Base-by-base conservation (phyloP, 495 filamentous ascomycete genomes). In the Penicillium pulvis region DNA sequence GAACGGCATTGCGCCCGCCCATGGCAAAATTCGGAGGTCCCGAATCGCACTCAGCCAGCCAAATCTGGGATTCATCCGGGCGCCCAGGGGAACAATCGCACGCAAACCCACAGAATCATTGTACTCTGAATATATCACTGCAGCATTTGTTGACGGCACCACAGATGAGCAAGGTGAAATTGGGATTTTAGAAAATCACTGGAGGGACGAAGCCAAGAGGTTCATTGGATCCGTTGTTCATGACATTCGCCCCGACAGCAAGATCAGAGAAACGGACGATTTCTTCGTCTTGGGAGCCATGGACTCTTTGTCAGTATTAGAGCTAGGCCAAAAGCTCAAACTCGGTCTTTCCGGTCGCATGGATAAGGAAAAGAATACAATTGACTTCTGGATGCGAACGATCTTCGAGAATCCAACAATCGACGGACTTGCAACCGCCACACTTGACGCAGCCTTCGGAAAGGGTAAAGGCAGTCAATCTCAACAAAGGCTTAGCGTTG, bases 1-100 rank as follows among this genome's bases (percentile, higher is more conserved):
- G 11, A 71, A 69, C 47, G 23, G 46, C 10, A 59, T 52, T 36
- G 60, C 61, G 10, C 64, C 64, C 26, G 53, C 49, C 30, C 54
- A 67, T 49, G 63, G 64, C 58, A 64, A 64, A 28, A 58, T 71
- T 48, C 46, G 61, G 5, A 57, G 61, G 16, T 59, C 56, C 10
- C 51, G 61, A 31, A 63, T 63, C 33, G 17, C 57, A n/a, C 55
- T 62, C 26, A 58, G 60, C n/a, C 55, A 62, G 16, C 60, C 60
- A 0, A 62, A 62, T 20, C 36, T 62, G 3, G 55, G 55, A 14
- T 62, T 63, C 26, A 56, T 63, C 41, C 24, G 53, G 28, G 24
- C 61, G n/a, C 57, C 61, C 19, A 63, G 55, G 50, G 61, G 61
- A 3, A 56, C 57, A 7, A 60, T 63, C 6, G 47, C 57, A 12